Percentiles rank a stretch among this genome's conserved stretches.
phyloP scores from a whole-genome alignment of 345 rosid genomes.

The Euclidium syriacum region DNA sequence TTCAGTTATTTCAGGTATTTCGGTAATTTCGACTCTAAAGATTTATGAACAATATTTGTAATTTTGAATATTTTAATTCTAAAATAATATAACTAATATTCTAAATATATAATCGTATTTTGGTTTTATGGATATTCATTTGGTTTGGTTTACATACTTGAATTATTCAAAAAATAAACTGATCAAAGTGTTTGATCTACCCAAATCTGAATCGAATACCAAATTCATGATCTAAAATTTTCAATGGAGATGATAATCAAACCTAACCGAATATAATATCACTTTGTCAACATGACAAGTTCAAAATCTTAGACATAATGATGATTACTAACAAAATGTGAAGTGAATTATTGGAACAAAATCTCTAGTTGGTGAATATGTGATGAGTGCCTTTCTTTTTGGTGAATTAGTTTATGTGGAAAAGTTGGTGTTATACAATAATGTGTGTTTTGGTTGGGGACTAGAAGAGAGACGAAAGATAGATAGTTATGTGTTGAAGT shows the following conservation, averaged over 20 bases:
- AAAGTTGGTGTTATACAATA: slow-evolving; percentile 3
- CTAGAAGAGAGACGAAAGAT: slow-evolving; percentile 10
- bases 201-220: too few relatives aligned
- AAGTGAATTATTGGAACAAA: background rate
- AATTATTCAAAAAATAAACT: too few relatives aligned
- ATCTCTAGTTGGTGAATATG: background rate
- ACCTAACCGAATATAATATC: background rate
- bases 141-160: too few relatives aligned
- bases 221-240: too few relatives aligned
- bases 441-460: background rate
- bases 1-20: too few relatives aligned
- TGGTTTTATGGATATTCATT: too few relatives aligned
- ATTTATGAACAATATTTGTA: too few relatives aligned
- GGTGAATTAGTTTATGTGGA: background rate
- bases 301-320: background rate
- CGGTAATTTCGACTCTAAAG: too few relatives aligned
- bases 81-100: too few relatives aligned
- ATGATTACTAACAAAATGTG: background rate
- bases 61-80: too few relatives aligned
- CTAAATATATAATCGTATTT: too few relatives aligned
- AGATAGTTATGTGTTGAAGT: slow-evolving; percentile 3
- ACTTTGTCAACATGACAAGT: background rate
- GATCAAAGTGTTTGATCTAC: too few relatives aligned
- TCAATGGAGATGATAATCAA: background rate
- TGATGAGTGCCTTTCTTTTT: background rate